Evolutionary conservation across 2,329 filamentous ascomycete species (phyloP).

Genomic region (Thermothelomyces thermophilus): DNA sequence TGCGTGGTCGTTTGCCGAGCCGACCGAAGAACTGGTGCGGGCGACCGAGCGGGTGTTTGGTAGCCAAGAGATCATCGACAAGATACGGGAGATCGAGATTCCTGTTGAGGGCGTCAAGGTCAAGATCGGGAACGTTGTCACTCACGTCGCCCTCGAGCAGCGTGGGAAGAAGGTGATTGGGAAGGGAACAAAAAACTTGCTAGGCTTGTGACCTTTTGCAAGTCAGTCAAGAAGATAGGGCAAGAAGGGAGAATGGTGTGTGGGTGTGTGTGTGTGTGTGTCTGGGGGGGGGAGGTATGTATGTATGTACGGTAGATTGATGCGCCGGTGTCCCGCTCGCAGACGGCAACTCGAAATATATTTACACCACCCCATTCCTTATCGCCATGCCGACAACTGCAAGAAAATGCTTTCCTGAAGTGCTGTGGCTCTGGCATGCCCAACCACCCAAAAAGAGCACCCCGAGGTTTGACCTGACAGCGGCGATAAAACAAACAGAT

Average conservation of each 20-base stretch:
- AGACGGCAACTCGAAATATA: background rate
- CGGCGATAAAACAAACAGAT: background rate
- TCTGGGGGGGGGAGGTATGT: too few relatives aligned
- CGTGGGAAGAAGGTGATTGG: background rate
- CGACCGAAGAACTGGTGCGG: conserved; percentile 37
- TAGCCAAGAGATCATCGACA: conserved; percentile 20
- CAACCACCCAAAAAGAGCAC: too few relatives aligned
- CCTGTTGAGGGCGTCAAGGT: conserved; percentile 58
- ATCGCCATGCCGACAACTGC: background rate
- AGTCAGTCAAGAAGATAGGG: background rate
- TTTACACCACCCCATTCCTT: too few relatives aligned
- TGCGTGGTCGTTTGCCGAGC: conserved; percentile 66
- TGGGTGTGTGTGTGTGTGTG: background rate
- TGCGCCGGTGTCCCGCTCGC: background rate
- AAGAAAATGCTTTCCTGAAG: background rate
- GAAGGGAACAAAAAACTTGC: conserved; percentile 5
- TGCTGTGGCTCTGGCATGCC: background rate
- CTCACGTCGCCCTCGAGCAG: conserved; percentile 13
- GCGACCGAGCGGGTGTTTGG: conserved; percentile 32
- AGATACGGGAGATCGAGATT: conserved; percentile 40
- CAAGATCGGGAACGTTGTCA: conserved; percentile 67
- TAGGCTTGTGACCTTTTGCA: conserved; percentile 7
- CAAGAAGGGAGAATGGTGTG: background rate
- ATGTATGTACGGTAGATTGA: background rate
- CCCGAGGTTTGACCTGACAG: background rate